Conservation (phyloP, 768 basidiomycete genomes). For the Boletus rubescentipes region DNA sequence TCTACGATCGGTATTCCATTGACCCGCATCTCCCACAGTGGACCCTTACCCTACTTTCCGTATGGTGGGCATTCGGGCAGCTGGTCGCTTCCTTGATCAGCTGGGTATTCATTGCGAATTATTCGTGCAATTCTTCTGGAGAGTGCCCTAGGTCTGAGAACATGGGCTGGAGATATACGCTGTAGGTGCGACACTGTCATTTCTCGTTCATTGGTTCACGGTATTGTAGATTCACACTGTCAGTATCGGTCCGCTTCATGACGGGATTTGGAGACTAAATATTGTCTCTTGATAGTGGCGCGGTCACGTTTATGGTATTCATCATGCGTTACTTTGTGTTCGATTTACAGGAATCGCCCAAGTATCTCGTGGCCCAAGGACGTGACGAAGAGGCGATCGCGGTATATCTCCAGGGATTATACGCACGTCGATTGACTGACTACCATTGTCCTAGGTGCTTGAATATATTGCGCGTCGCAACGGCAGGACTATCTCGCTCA, state of each 20-base stretch:
- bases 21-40: slow-evolving; percentile 31
- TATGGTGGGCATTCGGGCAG: slow-evolving; percentile 54
- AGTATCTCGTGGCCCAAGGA: slow-evolving; percentile 57
- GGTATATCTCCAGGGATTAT: slow-evolving; percentile 21
- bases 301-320: slow-evolving; percentile 52
- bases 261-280: slow-evolving; percentile 2
- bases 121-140: slow-evolving; percentile 44
- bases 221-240: slow-evolving; percentile 40
- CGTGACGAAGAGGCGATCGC: slow-evolving; percentile 55
- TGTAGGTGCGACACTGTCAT: slow-evolving; percentile 28
- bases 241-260: slow-evolving; percentile 13
- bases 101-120: slow-evolving; percentile 57
- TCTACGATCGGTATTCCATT: background rate
- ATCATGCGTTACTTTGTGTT: slow-evolving; percentile 56
- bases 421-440: background rate
- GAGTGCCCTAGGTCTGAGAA: slow-evolving; percentile 50
- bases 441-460: slow-evolving; percentile 37
- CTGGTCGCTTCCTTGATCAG: slow-evolving; percentile 50
- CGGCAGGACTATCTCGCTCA: slow-evolving; percentile 44
- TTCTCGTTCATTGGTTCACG: background rate
- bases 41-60: slow-evolving; percentile 54
- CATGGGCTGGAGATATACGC: slow-evolving; percentile 61
- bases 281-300: slow-evolving; percentile 33
- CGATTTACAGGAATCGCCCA: slow-evolving; percentile 59
- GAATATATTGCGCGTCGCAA: slow-evolving; percentile 49